phyloP scores from a whole-genome alignment of 805 yeast species.

The Pichia nakasei region DNA sequence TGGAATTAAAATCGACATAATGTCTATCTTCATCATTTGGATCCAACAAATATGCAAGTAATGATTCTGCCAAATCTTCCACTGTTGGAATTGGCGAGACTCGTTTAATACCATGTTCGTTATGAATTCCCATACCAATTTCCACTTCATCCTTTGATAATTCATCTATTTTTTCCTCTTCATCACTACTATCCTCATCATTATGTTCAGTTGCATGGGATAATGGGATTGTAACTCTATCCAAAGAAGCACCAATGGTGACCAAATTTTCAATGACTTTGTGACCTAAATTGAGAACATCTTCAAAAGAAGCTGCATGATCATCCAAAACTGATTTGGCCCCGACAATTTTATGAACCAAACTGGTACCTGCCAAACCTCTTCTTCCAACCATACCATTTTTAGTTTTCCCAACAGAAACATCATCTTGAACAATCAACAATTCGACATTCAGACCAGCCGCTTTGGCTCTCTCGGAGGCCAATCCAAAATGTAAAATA shows the following conservation, averaged over 20 bases:
- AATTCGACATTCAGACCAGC: conserved; percentile 66
- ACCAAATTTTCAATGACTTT: conserved; percentile 58
- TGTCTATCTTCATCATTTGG: conserved; percentile 66
- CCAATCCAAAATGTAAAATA: conserved; percentile 84
- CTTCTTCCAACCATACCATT: conserved; percentile 91
- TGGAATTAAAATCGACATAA: conserved; percentile 56
- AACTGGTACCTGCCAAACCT: conserved; percentile 85
- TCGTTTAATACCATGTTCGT: conserved; percentile 78
- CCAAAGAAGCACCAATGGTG: conserved; percentile 84
- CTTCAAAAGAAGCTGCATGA: conserved; percentile 35
- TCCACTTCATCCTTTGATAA: conserved; percentile 64
- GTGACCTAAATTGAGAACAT: conserved; percentile 51
- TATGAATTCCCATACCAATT: conserved; percentile 93
- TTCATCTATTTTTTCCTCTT: conserved; percentile 30
- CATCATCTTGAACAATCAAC: conserved; percentile 82
- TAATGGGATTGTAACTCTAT: conserved; percentile 76
- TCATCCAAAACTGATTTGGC: conserved; percentile 35
- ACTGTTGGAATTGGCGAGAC: conserved; percentile 62
- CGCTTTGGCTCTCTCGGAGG: conserved; percentile 79
- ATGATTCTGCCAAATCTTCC: conserved; percentile 45
- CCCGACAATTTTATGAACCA: conserved; percentile 81
- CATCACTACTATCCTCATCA: conserved; percentile 16
- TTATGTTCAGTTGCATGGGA: conserved; percentile 29
- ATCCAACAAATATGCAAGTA: conserved; percentile 56
- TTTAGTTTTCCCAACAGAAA: conserved; percentile 84